These are phyloP conservation scores for Lotus japonicus DNA, from an alignment of 306 rosid genomes.

Conservation along the genomic window DNA sequence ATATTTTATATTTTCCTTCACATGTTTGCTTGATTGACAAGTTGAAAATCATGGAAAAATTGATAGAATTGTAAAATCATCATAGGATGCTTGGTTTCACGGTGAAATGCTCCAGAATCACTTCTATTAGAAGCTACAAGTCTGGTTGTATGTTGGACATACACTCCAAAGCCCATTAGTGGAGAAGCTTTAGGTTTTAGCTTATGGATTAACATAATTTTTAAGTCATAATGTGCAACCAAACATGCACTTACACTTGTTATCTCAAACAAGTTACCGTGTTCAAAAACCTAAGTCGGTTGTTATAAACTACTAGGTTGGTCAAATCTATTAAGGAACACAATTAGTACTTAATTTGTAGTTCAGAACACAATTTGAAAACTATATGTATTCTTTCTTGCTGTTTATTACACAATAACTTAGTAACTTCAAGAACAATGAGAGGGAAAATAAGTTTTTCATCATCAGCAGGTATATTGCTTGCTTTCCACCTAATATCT, in stretches of 20 bases:
- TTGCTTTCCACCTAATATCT: neutral
- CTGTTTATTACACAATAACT: neutral
- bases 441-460: neutral
- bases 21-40: constrained; percentile 18
- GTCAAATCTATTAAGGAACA: too few species aligned
- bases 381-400: neutral
- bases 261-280: too few species aligned
- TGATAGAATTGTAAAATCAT: neutral
- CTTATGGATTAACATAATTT: too few species aligned
- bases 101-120: too few species aligned
- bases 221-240: too few species aligned
- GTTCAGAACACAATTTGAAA: neutral
- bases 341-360: too few species aligned
- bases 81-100: neutral
- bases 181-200: too few species aligned
- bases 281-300: too few species aligned
- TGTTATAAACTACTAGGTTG: too few species aligned
- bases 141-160: too few species aligned
- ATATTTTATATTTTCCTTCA: neutral
- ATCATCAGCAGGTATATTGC: neutral
- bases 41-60: neutral
- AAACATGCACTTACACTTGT: neutral
- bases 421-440: neutral
- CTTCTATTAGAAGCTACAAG: too few species aligned
- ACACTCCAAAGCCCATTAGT: too few species aligned